Percentiles rank a stretch among this genome's conserved stretches.
These are phyloP conservation scores for Microdochium paspali DNA, from an alignment of 2,329 filamentous ascomycete genomes.

Conservation along the genomic window DNA sequence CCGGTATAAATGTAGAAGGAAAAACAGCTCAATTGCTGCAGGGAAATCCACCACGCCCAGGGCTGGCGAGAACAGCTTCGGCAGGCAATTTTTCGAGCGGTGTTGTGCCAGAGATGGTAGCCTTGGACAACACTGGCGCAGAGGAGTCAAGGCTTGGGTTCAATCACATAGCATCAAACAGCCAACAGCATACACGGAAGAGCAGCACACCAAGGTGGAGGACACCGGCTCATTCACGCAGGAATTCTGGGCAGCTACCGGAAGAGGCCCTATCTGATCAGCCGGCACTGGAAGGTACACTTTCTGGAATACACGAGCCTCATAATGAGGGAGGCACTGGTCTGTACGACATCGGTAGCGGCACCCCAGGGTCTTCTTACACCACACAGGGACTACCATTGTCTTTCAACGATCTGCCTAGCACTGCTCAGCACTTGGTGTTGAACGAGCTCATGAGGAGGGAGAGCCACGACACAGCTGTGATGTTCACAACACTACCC, in stretches of 20 bases:
- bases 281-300: constrained; percentile 6
- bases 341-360: constrained; percentile 13
- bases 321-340: constrained; percentile 27
- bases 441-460: constrained; percentile 73
- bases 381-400: constrained; percentile 57
- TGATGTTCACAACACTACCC: constrained; percentile 75
- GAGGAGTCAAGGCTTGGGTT: background rate
- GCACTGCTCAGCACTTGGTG: constrained; percentile 76
- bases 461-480: constrained; percentile 61
- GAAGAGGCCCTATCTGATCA: background rate
- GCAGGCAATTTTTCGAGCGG: background rate
- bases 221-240: background rate
- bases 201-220: background rate
- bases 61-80: constrained; percentile 1
- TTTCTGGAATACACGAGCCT: constrained; percentile 33
- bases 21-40: constrained; percentile 17
- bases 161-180: background rate
- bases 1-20: constrained; percentile 13
- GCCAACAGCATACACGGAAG: background rate
- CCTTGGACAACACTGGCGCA: background rate
- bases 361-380: constrained; percentile 30
- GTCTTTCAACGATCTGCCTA: constrained; percentile 80
- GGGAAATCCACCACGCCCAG: constrained; percentile 14
- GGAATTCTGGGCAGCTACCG: background rate
- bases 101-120: background rate